phyloP scores from a whole-genome alignment of 2,329 filamentous ascomycete genomes.

The Aquanectria penicillioides region DNA sequence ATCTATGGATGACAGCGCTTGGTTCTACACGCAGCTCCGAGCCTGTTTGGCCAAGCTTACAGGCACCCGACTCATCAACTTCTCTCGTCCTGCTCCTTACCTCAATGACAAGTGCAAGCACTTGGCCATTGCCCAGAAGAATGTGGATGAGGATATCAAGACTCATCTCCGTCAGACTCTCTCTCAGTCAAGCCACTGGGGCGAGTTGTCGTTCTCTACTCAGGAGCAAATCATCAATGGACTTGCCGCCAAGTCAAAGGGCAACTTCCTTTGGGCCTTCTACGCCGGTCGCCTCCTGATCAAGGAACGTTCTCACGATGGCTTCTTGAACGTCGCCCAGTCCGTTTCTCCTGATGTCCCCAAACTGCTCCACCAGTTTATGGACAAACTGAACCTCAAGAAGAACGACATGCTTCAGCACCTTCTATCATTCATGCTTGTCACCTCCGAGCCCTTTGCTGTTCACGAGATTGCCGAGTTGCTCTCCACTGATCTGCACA shows the following conservation, averaged over 20 bases:
- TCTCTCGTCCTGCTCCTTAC: slow-evolving; percentile 47
- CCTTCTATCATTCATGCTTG: slow-evolving; percentile 49
- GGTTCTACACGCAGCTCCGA: slow-evolving; percentile 46
- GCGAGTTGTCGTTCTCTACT: slow-evolving; percentile 36
- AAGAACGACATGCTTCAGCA: slow-evolving; percentile 30
- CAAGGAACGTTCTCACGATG: slow-evolving; percentile 32
- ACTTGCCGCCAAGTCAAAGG: slow-evolving; percentile 46
- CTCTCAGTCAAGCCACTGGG: slow-evolving; percentile 25
- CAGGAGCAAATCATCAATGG: slow-evolving; percentile 43
- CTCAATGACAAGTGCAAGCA: slow-evolving; percentile 44
- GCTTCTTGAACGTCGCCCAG: slow-evolving; percentile 15
- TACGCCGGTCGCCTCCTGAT: slow-evolving; percentile 44
- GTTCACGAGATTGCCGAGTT: slow-evolving; percentile 47
- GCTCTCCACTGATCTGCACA: slow-evolving; percentile 42
- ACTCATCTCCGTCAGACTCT: slow-evolving; percentile 33
- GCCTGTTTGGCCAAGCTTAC: slow-evolving; percentile 41
- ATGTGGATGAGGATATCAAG: slow-evolving; percentile 48
- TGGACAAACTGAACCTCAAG: slow-evolving; percentile 25
- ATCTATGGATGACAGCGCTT: slow-evolving; percentile 33
- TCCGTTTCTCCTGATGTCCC: slow-evolving; percentile 22
- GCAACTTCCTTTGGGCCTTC: slow-evolving; percentile 52
- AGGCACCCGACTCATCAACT: slow-evolving; percentile 46
- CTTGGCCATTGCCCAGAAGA: slow-evolving; percentile 45
- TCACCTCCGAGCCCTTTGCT: slow-evolving; percentile 45
- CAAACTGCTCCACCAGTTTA: slow-evolving; percentile 22